Percentiles rank a stretch among this genome's conserved stretches.
Conservation (phyloP, 768 basidiomycete species). For the Suillus paluster region DNA sequence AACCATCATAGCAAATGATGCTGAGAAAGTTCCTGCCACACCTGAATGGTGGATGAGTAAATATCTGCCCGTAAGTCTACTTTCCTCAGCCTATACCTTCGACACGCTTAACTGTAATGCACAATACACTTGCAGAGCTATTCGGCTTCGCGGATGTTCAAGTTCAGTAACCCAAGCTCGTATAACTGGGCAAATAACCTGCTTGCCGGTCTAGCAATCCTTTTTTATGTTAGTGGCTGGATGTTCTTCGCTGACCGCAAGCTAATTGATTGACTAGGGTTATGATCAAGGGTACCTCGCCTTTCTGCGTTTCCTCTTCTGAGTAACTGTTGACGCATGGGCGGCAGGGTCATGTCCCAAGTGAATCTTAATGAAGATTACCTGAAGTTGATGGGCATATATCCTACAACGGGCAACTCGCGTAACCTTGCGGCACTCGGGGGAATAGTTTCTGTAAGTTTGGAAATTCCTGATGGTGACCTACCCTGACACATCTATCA, state of each 20-base stretch:
- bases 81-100: neutral
- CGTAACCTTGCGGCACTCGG: constrained; percentile 14
- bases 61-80: constrained; percentile 9
- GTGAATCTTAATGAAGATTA: constrained; percentile 12
- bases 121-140: neutral
- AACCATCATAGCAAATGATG: neutral
- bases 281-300: constrained; percentile 8
- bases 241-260: neutral
- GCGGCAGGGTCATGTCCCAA: constrained; percentile 12
- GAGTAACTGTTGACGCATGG: neutral
- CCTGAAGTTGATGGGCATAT: constrained; percentile 10
- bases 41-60: constrained; percentile 13
- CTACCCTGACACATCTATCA: neutral
- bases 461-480: neutral
- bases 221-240: constrained; percentile 2
- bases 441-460: constrained; percentile 14
- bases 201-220: constrained; percentile 10
- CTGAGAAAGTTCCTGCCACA: constrained; percentile 2
- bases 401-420: constrained; percentile 11
- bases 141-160: constrained; percentile 7
- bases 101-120: neutral
- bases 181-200: constrained; percentile 15
- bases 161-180: constrained; percentile 3
- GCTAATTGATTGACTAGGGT: neutral
- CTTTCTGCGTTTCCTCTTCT: neutral